Evolutionary conservation across 441 rosid species (phyloP).

Genomic region (Sinapis alba): DNA sequence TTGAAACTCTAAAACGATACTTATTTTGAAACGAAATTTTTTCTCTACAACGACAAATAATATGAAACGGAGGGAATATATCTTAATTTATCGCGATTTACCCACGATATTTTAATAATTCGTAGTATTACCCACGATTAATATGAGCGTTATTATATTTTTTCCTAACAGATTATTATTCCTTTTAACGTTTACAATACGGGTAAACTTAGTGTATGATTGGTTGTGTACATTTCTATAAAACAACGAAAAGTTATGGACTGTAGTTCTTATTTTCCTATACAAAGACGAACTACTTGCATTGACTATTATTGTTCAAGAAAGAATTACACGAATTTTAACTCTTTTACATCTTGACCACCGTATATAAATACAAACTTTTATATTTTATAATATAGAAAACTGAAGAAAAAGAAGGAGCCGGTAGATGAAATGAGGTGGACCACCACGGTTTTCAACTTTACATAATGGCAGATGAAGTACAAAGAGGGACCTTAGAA

Average conservation of each 20-base stretch:
- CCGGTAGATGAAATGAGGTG: slow-evolving; percentile 18
- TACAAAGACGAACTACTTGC: background rate
- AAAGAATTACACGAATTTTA: background rate
- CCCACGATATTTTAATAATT: background rate
- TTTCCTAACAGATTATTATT: background rate
- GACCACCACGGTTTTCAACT: background rate
- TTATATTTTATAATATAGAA: background rate
- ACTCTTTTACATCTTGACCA: background rate
- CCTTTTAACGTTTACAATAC: slow-evolving; percentile 7
- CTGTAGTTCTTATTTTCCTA: background rate
- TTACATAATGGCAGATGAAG: slow-evolving; percentile 6
- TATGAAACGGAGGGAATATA: no score
- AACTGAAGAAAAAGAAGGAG: background rate
- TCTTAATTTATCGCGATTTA: background rate
- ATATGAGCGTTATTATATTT: background rate
- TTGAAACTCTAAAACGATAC: no score
- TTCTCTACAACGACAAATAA: no score
- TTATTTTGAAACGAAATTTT: no score
- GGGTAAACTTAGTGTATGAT: background rate
- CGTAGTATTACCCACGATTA: no score
- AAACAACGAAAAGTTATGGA: background rate
- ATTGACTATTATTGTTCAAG: background rate
- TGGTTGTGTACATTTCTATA: slow-evolving; percentile 13
- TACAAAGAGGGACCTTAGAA: background rate
- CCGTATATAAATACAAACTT: background rate